Percentiles rank a stretch among this genome's conserved stretches.
These are phyloP conservation scores for Elsinoe australis DNA, from an alignment of 2,329 filamentous ascomycete genomes.

Conservation along the genomic window DNA sequence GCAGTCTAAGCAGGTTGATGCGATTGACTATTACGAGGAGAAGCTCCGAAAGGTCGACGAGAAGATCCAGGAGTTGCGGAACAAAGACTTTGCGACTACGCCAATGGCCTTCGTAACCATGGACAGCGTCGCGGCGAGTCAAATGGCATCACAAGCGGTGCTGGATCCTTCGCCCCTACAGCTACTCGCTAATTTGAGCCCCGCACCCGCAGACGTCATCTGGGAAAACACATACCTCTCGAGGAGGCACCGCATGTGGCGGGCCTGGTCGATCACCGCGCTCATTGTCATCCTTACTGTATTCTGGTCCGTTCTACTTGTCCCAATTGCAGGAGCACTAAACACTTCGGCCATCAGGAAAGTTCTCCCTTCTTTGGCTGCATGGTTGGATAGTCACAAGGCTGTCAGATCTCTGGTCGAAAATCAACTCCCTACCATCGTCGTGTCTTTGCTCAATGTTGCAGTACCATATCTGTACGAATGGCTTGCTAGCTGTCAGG, in stretches of 20 bases:
- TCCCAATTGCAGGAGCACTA: conserved; percentile 68
- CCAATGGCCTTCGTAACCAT: conserved; percentile 93
- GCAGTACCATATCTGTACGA: conserved; percentile 91
- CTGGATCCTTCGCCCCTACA: conserved; percentile 84
- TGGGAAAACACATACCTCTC: conserved; percentile 90
- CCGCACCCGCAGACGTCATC: conserved; percentile 83
- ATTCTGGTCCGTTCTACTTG: conserved; percentile 78
- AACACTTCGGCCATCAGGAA: conserved; percentile 73
- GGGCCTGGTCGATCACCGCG: conserved; percentile 75
- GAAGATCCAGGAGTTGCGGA: conserved; percentile 60
- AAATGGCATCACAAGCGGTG: conserved; percentile 94
- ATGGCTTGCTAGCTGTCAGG: conserved; percentile 82
- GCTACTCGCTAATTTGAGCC: conserved; percentile 76
- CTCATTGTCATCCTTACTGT: conserved; percentile 77
- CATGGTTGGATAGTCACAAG: conserved; percentile 58
- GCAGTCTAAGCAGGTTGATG: conserved; percentile 67
- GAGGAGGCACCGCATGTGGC: conserved; percentile 62
- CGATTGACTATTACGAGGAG: conserved; percentile 90
- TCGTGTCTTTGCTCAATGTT: conserved; percentile 80
- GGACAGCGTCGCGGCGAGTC: conserved; percentile 83
- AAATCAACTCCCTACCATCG: conserved; percentile 77
- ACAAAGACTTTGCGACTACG: conserved; percentile 67
- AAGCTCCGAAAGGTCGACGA: conserved; percentile 72
- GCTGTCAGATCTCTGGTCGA: conserved; percentile 70
- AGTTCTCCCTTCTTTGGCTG: conserved; percentile 62